Conservation (phyloP, 352 stramenopile species). For the Phytophthora cactorum region DNA sequence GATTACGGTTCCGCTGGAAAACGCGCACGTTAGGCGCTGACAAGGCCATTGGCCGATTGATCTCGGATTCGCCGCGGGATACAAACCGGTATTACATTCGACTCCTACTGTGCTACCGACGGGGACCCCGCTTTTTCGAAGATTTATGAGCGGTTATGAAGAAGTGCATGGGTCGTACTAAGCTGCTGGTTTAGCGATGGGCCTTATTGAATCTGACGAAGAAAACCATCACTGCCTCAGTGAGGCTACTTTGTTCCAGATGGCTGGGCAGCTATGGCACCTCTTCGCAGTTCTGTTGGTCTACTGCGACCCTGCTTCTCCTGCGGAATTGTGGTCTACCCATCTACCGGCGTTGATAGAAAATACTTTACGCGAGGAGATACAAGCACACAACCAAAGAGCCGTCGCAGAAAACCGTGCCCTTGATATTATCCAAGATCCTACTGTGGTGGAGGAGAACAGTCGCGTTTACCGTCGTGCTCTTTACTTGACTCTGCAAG, state of each 20-base stretch:
- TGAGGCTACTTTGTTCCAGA: constrained; percentile 7
- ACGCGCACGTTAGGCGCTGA: not conserved
- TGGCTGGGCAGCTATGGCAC: constrained; percentile 4
- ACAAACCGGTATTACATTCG: constrained; percentile 7
- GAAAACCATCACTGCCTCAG: constrained; percentile 8
- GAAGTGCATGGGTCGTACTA: not conserved
- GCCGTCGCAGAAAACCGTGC: not conserved
- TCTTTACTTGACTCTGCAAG: not conserved
- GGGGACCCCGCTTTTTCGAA: not conserved
- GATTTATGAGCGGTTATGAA: not conserved
- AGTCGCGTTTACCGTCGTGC: not conserved
- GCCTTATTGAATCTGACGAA: constrained; percentile 3
- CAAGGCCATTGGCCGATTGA: constrained; percentile 9
- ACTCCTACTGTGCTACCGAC: constrained; percentile 2
- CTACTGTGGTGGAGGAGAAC: not conserved
- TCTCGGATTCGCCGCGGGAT: constrained; percentile 3
- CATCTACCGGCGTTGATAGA: not conserved
- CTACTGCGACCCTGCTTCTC: not conserved
- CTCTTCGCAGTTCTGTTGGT: constrained; percentile 14
- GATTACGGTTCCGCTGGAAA: not conserved
- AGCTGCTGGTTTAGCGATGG: not conserved
- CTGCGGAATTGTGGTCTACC: not conserved
- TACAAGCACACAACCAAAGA: not conserved
- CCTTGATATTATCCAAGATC: not conserved
- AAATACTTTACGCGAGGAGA: not conserved